Base-by-base conservation (phyloP, 345 rosid genomes). In the Eucalyptus pauciflora region DNA sequence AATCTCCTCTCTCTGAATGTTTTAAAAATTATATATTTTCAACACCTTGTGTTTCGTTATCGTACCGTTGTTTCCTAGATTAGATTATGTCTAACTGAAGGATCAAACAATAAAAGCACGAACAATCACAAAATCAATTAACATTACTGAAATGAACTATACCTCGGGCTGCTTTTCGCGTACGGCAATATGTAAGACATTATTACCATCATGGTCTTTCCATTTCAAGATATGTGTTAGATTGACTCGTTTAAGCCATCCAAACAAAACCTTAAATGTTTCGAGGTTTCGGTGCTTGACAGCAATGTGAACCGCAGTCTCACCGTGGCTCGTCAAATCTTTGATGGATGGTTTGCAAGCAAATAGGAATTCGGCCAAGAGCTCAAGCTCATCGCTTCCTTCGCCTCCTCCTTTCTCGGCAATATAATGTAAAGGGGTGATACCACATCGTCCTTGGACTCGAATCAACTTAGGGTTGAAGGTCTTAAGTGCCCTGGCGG, bases 221-320 rank as follows among this genome's bases (percentile, higher is more conserved):
- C 69, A 62, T 62, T 62, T 62, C 69, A 62, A 62, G 33, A 62
- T 62, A 62, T 27, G 0, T 27, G 0, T 62, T 27, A 62, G 15
- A 62, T 62, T 62, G 31, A 62, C 69, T 62, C 69, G 33, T 27
- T 62, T 29, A 62, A 62, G 69, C 31, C 69, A 62, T 27, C 33
- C 69, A 27, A 62, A 27, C 33, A 62, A 62, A 62, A 62, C 31
- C 0, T 62, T 27, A 0, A 62, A 62, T 27, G 69, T 17, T 2
- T 29, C 0, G 4, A 13, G 3, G 5, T 62, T 62, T 6, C 15
- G 0, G 8, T 2, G 0, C 33, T 6, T 62, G 33, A 62, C 17
- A 3, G 69, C 69, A 27, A 62, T 7, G 16, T 62, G 69, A 62
- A 62, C 69, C 0, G 17, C 69, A 13, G 33, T 62, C 17, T 62